Evolutionary conservation across 1,139 yeast species (phyloP).

Genomic region (Geotrichum klebahnii): DNA sequence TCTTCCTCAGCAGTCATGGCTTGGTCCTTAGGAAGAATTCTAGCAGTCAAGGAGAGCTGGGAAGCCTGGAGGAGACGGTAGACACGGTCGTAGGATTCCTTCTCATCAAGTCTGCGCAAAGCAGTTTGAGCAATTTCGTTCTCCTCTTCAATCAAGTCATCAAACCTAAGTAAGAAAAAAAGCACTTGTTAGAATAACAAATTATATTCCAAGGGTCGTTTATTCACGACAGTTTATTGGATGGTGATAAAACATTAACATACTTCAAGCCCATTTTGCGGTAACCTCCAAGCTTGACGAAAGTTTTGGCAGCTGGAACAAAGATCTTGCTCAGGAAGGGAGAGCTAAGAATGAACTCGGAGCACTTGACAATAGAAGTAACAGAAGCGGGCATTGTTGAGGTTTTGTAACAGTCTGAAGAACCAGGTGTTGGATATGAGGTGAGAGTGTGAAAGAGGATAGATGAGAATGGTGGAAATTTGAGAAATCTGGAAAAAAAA

Average conservation of each 20-base stretch:
- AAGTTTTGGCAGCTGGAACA: constrained; percentile 74
- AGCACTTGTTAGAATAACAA: background rate
- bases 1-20: constrained; percentile 81
- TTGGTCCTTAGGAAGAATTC: constrained; percentile 75
- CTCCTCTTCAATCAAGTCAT: constrained; percentile 86
- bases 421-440: background rate
- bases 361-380: constrained; percentile 76
- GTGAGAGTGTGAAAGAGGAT: background rate
- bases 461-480: constrained; percentile 1
- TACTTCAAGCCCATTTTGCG: constrained; percentile 85
- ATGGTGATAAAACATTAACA: constrained; percentile 18
- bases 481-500: constrained; percentile 1
- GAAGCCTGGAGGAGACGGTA: constrained; percentile 89
- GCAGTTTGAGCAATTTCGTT: constrained; percentile 84
- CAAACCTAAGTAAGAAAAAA: constrained; percentile 46
- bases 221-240: background rate
- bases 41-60: constrained; percentile 80
- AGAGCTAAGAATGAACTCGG: constrained; percentile 75
- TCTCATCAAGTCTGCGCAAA: constrained; percentile 75
- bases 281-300: constrained; percentile 77
- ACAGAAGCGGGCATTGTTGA: constrained; percentile 56
- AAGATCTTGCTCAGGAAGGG: constrained; percentile 72
- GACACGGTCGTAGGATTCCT: constrained; percentile 82
- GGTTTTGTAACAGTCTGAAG: background rate
- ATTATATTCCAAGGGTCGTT: background rate